phyloP scores from a whole-genome alignment of 148 eudicot species.

The Camellia granthamiana region DNA sequence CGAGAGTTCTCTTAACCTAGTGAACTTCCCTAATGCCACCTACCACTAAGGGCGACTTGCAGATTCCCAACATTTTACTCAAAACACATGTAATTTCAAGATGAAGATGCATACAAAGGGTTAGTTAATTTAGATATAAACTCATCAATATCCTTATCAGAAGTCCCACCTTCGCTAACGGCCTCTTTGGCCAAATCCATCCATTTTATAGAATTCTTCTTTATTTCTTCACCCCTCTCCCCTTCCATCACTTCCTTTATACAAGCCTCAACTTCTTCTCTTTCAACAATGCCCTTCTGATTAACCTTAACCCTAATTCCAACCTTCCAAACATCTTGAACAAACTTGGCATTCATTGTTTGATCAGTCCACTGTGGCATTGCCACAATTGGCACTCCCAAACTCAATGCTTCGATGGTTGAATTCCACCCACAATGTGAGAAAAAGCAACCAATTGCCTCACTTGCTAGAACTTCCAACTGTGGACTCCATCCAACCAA shows the following conservation, averaged over 20 bases:
- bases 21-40: no score
- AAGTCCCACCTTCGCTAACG: conserved; percentile 36
- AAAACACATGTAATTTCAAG: no score
- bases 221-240: conserved; percentile 26
- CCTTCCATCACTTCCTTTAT: conserved; percentile 42
- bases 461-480: conserved; percentile 34
- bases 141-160: conserved; percentile 33
- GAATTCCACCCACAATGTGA: conserved; percentile 54
- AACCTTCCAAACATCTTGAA: conserved; percentile 44
- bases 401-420: conserved; percentile 28
- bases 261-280: conserved; percentile 32
- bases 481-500: conserved; percentile 35
- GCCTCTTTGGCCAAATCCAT: conserved; percentile 37
- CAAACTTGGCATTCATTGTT: conserved; percentile 39
- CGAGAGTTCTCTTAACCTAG: no score
- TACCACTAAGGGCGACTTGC: no score
- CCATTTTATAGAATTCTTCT: conserved; percentile 31
- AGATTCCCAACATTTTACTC: no score
- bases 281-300: conserved; percentile 32
- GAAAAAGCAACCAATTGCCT: conserved; percentile 43
- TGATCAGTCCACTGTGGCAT: conserved; percentile 59
- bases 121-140: conserved; percentile 26
- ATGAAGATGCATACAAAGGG: no score
- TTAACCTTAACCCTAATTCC: conserved; percentile 39
- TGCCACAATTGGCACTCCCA: conserved; percentile 43